Conservation (phyloP, 345 rosid genomes). For the Aquilaria malaccensis region DNA sequence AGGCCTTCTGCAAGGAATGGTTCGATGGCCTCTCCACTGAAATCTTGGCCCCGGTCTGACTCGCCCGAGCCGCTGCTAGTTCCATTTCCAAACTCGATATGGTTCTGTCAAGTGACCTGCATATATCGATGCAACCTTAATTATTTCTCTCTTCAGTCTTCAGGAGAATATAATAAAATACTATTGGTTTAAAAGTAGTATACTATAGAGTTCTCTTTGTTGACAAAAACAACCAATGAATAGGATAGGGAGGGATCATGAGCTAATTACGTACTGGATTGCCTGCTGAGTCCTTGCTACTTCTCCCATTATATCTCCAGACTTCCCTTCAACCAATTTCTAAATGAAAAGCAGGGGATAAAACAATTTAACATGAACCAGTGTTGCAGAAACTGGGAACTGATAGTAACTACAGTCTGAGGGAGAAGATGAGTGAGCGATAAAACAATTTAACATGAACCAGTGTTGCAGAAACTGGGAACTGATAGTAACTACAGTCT, state of each 20-base stretch:
- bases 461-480: no score
- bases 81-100: slow-evolving; percentile 65
- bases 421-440: background rate
- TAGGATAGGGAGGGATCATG: no score
- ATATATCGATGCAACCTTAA: background rate
- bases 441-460: background rate
- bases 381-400: no score
- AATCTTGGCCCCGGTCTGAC: slow-evolving; percentile 16
- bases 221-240: no score
- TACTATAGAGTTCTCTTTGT: no score
- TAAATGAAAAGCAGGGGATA: slow-evolving; percentile 12
- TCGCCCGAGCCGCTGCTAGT: slow-evolving; percentile 39
- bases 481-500: background rate
- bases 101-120: slow-evolving; percentile 64
- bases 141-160: no score
- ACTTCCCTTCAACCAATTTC: slow-evolving; percentile 52
- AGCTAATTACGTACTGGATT: slow-evolving; percentile 30
- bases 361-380: background rate
- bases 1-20: slow-evolving; percentile 49
- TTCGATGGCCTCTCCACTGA: slow-evolving; percentile 23
- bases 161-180: no score
- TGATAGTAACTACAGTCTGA: background rate
- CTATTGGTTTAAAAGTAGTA: no score
- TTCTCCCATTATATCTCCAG: slow-evolving; percentile 57
- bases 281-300: slow-evolving; percentile 68